A percentile compares a stretch with the other conserved stretches of the same genome.
Evolutionary conservation across 371 early-diverging fungal species (phyloP).

Genomic region (Mucor sp.): DNA sequence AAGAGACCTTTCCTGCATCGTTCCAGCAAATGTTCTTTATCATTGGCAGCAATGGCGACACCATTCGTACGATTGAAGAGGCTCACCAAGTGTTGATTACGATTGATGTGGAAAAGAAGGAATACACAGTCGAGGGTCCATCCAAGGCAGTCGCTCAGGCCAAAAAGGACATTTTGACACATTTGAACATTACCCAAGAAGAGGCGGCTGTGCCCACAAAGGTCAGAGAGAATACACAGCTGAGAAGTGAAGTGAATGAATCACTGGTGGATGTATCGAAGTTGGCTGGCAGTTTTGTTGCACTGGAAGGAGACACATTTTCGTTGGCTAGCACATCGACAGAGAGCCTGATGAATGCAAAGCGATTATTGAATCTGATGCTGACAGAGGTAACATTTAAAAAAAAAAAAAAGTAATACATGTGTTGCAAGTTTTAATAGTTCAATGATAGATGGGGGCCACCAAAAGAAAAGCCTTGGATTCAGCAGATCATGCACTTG

Average conservation of each 20-base stretch:
- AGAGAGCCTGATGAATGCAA: conserved; percentile 27
- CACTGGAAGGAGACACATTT: conserved; percentile 29
- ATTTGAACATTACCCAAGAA: conserved; percentile 18
- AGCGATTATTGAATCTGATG: conserved; percentile 19
- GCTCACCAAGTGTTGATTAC: conserved; percentile 29
- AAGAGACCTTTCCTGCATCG: conserved; percentile 17
- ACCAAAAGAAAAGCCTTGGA: conserved; percentile 23
- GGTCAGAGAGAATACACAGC: background rate
- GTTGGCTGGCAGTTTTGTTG: conserved; percentile 26
- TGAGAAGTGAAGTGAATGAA: conserved; percentile 6
- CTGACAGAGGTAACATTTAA: conserved; percentile 38
- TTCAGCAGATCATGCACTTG: conserved; percentile 9
- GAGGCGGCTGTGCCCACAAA: conserved; percentile 15
- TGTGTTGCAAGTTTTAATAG: background rate
- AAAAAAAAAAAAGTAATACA: background rate
- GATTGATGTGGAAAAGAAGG: conserved; percentile 20
- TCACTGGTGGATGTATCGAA: conserved; percentile 32
- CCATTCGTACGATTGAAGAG: conserved; percentile 30
- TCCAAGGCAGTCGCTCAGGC: conserved; percentile 20
- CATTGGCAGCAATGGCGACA: conserved; percentile 37
- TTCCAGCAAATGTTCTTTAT: conserved; percentile 38
- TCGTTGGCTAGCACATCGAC: conserved; percentile 22
- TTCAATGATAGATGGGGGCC: conserved; percentile 15
- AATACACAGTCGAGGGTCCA: conserved; percentile 30
- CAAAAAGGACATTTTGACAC: conserved; percentile 18